Conservation (phyloP, 768 basidiomycete species). For the Leccinum uliginosum region DNA sequence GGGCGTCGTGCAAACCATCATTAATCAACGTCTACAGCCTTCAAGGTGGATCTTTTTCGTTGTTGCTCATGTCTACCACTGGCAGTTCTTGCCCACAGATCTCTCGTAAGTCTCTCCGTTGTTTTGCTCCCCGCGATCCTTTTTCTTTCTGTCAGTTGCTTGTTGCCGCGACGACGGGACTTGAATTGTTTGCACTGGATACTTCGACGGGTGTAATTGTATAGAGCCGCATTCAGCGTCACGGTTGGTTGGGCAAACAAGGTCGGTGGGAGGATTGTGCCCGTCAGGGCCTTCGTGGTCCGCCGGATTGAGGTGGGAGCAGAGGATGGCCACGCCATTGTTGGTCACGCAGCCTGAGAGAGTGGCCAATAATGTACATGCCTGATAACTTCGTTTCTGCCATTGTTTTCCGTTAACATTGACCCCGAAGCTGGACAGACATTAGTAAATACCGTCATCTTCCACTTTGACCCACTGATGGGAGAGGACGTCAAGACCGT, state of each 20-base stretch:
- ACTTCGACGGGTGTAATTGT: constrained; percentile 70
- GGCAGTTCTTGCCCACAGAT: no score
- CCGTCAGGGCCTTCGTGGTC: constrained; percentile 57
- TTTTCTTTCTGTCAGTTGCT: constrained; percentile 89
- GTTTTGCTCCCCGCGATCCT: constrained; percentile 70
- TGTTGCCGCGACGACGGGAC: constrained; percentile 72
- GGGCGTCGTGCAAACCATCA: no score
- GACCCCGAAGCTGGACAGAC: constrained; percentile 33
- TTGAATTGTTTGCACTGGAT: constrained; percentile 79
- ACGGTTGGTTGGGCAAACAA: constrained; percentile 64
- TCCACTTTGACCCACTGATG: constrained; percentile 75
- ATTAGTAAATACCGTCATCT: constrained; percentile 66
- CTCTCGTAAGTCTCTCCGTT: no score
- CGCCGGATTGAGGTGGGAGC: constrained; percentile 29
- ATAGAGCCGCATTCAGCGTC: constrained; percentile 76
- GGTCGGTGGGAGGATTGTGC: constrained; percentile 53
- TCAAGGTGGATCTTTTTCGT: no score
- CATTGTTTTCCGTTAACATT: constrained; percentile 3
- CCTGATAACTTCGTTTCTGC: not conserved
- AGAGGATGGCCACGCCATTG: constrained; percentile 37
- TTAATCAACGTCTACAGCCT: no score
- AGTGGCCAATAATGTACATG: constrained; percentile 55
- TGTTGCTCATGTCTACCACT: no score
- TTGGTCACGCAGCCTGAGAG: constrained; percentile 63
- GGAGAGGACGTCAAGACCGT: constrained; percentile 50